These are phyloP conservation scores for Trichosanthes cucumerina DNA, from an alignment of 306 rosid genomes.

Conservation along the genomic window DNA sequence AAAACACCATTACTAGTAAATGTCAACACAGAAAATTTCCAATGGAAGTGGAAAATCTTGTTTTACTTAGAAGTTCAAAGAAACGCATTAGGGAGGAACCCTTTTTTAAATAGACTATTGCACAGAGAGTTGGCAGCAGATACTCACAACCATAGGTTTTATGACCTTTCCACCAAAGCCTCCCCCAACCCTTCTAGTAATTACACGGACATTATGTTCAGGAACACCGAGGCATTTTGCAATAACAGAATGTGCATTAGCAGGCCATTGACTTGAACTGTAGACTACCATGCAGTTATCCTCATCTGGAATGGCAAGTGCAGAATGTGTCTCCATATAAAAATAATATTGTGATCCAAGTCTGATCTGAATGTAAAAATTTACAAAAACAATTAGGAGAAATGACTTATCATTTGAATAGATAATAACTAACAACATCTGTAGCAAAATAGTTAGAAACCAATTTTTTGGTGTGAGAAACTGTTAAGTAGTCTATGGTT, in stretches of 20 bases:
- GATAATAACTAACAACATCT: not conserved
- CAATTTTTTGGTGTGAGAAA: not conserved
- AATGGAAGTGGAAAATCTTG: not conserved
- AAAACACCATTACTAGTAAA: too few relatives aligned
- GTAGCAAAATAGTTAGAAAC: not conserved
- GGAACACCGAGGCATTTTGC: conserved; percentile 80
- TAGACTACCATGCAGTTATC: conserved; percentile 81
- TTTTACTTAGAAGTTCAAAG: not conserved
- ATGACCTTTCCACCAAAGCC: conserved; percentile 87
- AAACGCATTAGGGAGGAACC: not conserved
- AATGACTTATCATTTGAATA: not conserved
- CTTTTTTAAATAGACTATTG: not conserved
- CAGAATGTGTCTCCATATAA: conserved; percentile 90
- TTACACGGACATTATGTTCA: conserved; percentile 63
- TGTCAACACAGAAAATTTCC: not conserved
- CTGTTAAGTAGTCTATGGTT: not conserved
- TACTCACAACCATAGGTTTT: conserved; percentile 59
- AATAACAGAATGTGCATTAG: conserved; percentile 33
- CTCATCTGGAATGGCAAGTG: conserved; percentile 96
- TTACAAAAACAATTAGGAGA: not conserved
- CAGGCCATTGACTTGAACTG: conserved; percentile 64
- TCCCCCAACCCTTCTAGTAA: conserved; percentile 92
- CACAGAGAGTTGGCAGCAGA: conserved; percentile 1
- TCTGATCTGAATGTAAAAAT: conserved; percentile 42
- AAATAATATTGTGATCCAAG: conserved; percentile 93